Evolutionary conservation across 1,139 yeast species (phyloP).

Genomic region (Pneumocystis murina): DNA sequence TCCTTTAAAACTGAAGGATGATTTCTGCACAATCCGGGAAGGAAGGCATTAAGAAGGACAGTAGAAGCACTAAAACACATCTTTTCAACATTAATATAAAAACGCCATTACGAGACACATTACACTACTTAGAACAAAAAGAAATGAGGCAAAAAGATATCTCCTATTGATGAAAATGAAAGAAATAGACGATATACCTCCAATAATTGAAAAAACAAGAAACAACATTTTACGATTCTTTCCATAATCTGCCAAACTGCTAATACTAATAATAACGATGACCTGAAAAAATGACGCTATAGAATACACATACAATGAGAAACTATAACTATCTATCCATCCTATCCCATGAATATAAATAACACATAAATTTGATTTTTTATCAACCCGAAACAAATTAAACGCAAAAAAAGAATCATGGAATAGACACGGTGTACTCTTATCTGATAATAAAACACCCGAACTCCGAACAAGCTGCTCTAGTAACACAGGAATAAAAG

Average conservation of each 20-base stretch:
- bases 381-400: neutral
- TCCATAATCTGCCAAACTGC: conserved; percentile 52
- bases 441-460: neutral
- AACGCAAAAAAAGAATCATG: neutral
- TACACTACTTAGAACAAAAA: conserved; percentile 46
- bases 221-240: conserved; percentile 33
- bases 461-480: neutral
- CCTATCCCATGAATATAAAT: conserved; percentile 35
- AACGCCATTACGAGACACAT: neutral
- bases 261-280: conserved; percentile 46
- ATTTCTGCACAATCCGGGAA: conserved; percentile 40
- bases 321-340: conserved; percentile 46
- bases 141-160: conserved; percentile 39
- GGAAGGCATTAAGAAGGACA: conserved; percentile 58
- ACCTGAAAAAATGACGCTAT: conserved; percentile 50
- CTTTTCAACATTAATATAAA: neutral
- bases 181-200: conserved; percentile 36
- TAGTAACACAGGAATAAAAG: neutral
- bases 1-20: conserved; percentile 16
- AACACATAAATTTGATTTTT: conserved; percentile 27
- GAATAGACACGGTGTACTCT: neutral
- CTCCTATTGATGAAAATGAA: conserved; percentile 32
- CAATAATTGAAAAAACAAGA: conserved; percentile 39
- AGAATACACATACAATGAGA: conserved; percentile 55
- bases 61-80: conserved; percentile 54